Evolutionary conservation across 805 yeast genomes (phyloP).

Genomic region (Kuraishia molischiana): DNA sequence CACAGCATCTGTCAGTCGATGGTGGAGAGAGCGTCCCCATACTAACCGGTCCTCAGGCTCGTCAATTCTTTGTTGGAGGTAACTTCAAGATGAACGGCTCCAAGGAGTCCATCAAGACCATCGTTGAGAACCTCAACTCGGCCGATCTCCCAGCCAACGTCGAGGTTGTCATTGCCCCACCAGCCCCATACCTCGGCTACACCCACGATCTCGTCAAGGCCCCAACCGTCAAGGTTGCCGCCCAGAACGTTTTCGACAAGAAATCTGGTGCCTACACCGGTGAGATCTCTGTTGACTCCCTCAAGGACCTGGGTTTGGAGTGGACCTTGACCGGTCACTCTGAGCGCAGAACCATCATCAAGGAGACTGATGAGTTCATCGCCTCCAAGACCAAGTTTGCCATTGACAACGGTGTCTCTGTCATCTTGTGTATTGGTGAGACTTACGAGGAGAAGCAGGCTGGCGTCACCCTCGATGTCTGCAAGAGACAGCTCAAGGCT

Average conservation of each 20-base stretch:
- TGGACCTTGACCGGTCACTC: slow-evolving; percentile 98
- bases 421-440: slow-evolving; percentile 97
- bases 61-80: slow-evolving; percentile 96
- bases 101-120: slow-evolving; percentile 71
- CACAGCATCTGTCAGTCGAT: slow-evolving; percentile 1
- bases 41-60: slow-evolving; percentile 36
- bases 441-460: slow-evolving; percentile 91
- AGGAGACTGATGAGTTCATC: slow-evolving; percentile 82
- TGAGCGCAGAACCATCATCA: slow-evolving; percentile 92
- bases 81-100: slow-evolving; percentile 99
- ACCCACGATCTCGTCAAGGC: slow-evolving; percentile 62
- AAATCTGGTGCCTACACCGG: slow-evolving; percentile 97
- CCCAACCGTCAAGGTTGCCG: slow-evolving; percentile 70
- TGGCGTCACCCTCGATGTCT: slow-evolving; percentile 76
- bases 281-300: slow-evolving; percentile 81
- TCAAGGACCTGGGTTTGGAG: slow-evolving; percentile 84
- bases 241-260: slow-evolving; percentile 86
- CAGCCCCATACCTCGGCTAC: slow-evolving; percentile 82
- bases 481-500: slow-evolving; percentile 84
- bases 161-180: slow-evolving; percentile 94
- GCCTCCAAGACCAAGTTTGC: slow-evolving; percentile 95
- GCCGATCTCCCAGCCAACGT: slow-evolving; percentile 69
- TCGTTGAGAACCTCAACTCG: slow-evolving; percentile 74
- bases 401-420: slow-evolving; percentile 78
- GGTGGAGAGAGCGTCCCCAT: not conserved